A percentile compares a stretch with the other conserved stretches of the same genome.
These are phyloP conservation scores for Emmonsiellopsis sp. DNA, from an alignment of 2,329 filamentous ascomycete genomes.

Conservation along the genomic window DNA sequence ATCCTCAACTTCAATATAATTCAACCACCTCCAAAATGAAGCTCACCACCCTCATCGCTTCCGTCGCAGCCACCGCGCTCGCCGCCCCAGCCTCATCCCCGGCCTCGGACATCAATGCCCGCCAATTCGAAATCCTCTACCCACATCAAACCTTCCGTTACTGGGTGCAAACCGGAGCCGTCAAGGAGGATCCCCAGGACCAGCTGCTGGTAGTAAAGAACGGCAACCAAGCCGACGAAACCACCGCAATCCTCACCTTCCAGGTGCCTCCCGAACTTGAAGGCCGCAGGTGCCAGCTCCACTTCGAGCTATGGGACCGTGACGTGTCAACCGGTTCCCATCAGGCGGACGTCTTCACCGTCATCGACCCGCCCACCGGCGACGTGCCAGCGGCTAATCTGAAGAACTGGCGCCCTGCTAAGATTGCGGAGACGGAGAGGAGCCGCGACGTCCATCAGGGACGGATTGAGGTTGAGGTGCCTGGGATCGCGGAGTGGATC, in stretches of 20 bases:
- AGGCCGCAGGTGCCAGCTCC: constrained; percentile 15
- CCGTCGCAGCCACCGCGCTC: constrained; percentile 8
- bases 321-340: constrained; percentile 16
- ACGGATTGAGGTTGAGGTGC: constrained; percentile 9
- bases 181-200: constrained; percentile 16
- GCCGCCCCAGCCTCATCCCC: constrained; percentile 7
- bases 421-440: background rate
- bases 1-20: background rate
- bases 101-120: constrained; percentile 1
- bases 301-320: constrained; percentile 17
- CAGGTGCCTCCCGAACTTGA: constrained; percentile 8
- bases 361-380: constrained; percentile 13
- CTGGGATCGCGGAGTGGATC: constrained; percentile 16
- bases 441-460: constrained; percentile 16
- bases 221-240: constrained; percentile 13
- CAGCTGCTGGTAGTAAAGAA: constrained; percentile 18
- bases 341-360: constrained; percentile 17
- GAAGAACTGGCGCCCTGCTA: constrained; percentile 7
- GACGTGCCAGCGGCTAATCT: background rate
- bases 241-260: constrained; percentile 18
- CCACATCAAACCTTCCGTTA: constrained; percentile 17
- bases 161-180: constrained; percentile 14
- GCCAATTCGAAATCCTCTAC: constrained; percentile 12
- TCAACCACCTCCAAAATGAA: constrained; percentile 9
- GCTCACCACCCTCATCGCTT: constrained; percentile 7